Evolutionary conservation across 1,139 yeast genomes (phyloP).

Genomic region (Meyerozyma smithsonii): DNA sequence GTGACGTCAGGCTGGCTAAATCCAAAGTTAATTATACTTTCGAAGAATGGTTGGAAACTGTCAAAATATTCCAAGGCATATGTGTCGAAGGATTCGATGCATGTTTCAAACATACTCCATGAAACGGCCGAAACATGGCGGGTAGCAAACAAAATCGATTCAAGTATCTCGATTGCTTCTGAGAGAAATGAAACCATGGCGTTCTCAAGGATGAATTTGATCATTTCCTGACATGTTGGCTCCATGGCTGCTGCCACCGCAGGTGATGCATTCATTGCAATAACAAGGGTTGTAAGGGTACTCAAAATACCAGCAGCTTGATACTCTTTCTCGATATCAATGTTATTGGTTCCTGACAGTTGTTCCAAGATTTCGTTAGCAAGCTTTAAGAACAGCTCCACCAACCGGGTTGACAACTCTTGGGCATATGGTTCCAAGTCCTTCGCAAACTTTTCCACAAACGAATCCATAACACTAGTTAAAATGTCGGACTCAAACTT

Average conservation of each 20-base stretch:
- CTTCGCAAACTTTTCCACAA: slow-evolving; percentile 49
- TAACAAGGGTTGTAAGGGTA: slow-evolving; percentile 48
- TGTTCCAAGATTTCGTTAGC: slow-evolving; percentile 42
- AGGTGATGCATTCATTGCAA: slow-evolving; percentile 48
- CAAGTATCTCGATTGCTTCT: slow-evolving; percentile 47
- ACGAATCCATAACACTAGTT: slow-evolving; percentile 52
- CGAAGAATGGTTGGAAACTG: slow-evolving; percentile 46
- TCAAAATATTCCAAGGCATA: slow-evolving; percentile 52
- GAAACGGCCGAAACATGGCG: slow-evolving; percentile 39
- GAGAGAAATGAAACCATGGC: slow-evolving; percentile 44
- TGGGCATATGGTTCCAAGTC: slow-evolving; percentile 54
- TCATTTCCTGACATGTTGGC: slow-evolving; percentile 34
- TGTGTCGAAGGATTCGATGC: slow-evolving; percentile 46
- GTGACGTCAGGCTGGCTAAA: slow-evolving; percentile 32
- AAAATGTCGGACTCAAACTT: slow-evolving; percentile 49
- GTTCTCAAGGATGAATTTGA: slow-evolving; percentile 44
- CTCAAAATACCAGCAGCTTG: slow-evolving; percentile 49
- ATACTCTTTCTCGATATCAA: slow-evolving; percentile 44
- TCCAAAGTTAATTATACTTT: slow-evolving; percentile 44
- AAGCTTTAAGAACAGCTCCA: slow-evolving; percentile 41
- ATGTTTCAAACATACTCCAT: slow-evolving; percentile 42
- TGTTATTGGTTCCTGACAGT: slow-evolving; percentile 17
- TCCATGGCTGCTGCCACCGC: slow-evolving; percentile 40
- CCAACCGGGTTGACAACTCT: slow-evolving; percentile 44
- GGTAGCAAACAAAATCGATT: slow-evolving; percentile 40